These are phyloP conservation scores for Arachnopeziza araneosa DNA, from an alignment of 2,329 filamentous ascomycete genomes.

Conservation along the genomic window DNA sequence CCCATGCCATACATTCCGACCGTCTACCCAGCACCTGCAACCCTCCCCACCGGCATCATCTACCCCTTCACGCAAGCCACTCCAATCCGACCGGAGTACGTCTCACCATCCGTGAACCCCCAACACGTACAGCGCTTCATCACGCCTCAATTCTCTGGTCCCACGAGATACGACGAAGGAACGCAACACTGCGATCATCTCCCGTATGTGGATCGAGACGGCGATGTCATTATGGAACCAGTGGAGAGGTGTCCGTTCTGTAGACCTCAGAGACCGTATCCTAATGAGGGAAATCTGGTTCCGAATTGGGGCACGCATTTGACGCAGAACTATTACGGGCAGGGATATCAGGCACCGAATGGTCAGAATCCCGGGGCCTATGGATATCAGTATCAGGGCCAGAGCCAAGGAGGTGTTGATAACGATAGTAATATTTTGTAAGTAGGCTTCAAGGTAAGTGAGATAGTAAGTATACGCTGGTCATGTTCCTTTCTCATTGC, in stretches of 20 bases:
- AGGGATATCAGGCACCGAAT: background rate
- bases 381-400: background rate
- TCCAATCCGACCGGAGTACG: background rate
- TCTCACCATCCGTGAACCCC: background rate
- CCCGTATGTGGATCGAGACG: background rate
- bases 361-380: no score
- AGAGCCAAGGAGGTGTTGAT: background rate
- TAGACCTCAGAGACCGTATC: background rate
- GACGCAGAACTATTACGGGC: background rate
- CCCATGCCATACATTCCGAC: background rate
- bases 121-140: background rate
- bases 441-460: background rate
- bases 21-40: background rate
- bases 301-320: background rate
- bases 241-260: background rate
- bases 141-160: background rate
- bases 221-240: background rate
- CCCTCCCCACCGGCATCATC: background rate
- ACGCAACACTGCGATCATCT: background rate
- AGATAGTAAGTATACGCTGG: background rate
- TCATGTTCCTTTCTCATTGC: background rate
- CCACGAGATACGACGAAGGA: background rate
- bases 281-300: background rate
- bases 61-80: background rate
- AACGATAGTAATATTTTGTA: background rate